Evolutionary conservation across 352 stramenopile species (phyloP), one percentile per base, ranked within the genome.

Genomic region (Phytopythium aichiense): DNA sequence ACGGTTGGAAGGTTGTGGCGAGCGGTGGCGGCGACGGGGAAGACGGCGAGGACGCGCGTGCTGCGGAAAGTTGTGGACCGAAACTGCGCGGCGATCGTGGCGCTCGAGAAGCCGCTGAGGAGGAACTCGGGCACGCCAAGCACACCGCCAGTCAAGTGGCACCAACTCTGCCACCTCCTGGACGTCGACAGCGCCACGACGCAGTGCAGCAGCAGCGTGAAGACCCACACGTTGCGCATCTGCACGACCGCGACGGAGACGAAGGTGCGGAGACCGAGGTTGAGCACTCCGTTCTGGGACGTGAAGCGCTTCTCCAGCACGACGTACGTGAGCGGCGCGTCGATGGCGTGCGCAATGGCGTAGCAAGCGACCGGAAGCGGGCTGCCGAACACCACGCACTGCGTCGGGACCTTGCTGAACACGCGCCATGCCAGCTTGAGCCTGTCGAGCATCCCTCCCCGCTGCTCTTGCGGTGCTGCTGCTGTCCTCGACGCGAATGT

Each of bases 381-480:
- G 22, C 69, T 79, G 9, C 76, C 76, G 64, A 77, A 85, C 5
- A 86, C 64, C 23, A 88, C 67, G 23, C 73, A 80, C 49, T 88
- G 74, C 6, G 66, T 81, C 7, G 78, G 76, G 12, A 82, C 66
- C 45, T 63, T 76, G 46, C 81, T 66, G 35, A 88, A 77, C 0
- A 84, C 35, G 45, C 52, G 35, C 15, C 66, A 25, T 33, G 73
- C 48, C 37, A 55, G 35, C 11, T 5, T 8, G 33, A 53, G 4
- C 48, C 56, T 0, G 11, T 57, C 16, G 23, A 60, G 49, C 35
- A 53, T 43, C n/a, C 70, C 48, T 11, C 72, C 20, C 25, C 1
- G 25, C 37, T 23, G 9, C 61, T 58, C 61, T 7, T 37, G 5
- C 13, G 25, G 1, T 30, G 25, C 25, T 30, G 25, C 25, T 30